Base-by-base conservation (phyloP, 306 rosid species). In the Luffa acutangula region DNA sequence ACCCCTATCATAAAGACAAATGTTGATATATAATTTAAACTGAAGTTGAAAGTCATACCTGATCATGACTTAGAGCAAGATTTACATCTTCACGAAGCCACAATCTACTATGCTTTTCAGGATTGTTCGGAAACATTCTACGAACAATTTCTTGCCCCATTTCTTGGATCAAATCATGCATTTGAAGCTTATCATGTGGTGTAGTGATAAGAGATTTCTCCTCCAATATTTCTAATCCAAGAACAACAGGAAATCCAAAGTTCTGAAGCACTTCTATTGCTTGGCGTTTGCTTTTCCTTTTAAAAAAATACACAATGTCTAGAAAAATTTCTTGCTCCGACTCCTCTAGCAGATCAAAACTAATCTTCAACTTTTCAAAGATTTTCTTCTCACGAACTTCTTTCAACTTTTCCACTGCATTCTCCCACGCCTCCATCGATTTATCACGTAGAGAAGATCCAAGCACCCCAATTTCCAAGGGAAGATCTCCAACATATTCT, bases 101-200 rank as follows among this genome's bases (percentile, higher is more conserved):
- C 63, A 81, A 21, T 25, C 83, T 60, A 21, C 75, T 73, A 6
- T 66, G 75, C 14, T 62, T 62, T 2, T 78, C 74, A 0, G 66
- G 83, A 0, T 69, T 37, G 0, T 48, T 0, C 6, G 42, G 17
- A 13, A 34, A 81, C 66, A 31, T 3, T 59, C 70, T 1, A 49
- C 62, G 20, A 21, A 81, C 83, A 75, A 74, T 75, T 7, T 75
- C 53, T 12, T 49, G 37, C 49, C 83, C 83, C 64, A 75, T 58
- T 64, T 63, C 20, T 31, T 5, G 75, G 3, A 81, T 17, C 43
- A 81, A 81, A 75, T 73, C 83, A 81, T 81, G 83, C 80, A 75
- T 81, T 70, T 71, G 76, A 48, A 81, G 13, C 45, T 74, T 48
- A 5, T 62, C 42, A 59, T 74, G 54, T 12, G 49, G 66, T n/a